Base-by-base conservation (phyloP, 805 yeast species). In the Cyberlindnera americana region DNA sequence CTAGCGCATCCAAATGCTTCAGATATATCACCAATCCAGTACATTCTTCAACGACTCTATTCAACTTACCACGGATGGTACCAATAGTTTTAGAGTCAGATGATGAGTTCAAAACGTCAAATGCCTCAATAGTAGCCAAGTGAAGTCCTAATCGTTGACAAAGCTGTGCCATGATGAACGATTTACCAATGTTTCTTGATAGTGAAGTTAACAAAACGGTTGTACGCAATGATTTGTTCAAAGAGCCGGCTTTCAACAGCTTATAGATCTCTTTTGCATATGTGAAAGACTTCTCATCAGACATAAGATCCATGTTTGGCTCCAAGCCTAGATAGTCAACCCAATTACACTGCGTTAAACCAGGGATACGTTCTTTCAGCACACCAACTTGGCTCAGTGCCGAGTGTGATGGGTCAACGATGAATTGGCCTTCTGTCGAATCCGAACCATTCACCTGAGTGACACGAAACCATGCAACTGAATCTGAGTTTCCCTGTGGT, bases 401-500 rank as follows among this genome's bases (percentile, higher is more conserved):
- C 0, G 96, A 85, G 43, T 73, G 73, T 0, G 67, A 46, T 0
- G 95, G 80, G 57, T 84, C 89, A 25, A 90, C 73, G 1, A 79
- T 56, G 49, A 64, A 83, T 50, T 77, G 82, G 17, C 36, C 37
- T 21, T 47, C 37, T 5, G 46, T 47, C 3, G 52, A 50, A 4
- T 53, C 60, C 3, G 62, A 55, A 3, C 60, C 66, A 4, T 71
- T 72, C 5, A 64, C 53, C 4, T 74, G 81, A 2, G 75, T 68
- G 2, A 91, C 74, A 49, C 75, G 76, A 61, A 89, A 91, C 96
- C 96, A 91, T 0, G 89, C 95, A 15, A 90, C 73, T 0, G 77
- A 67, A 56, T 89, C 87, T 1, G 85, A 78, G 17, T 69, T 69
- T 0, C 86, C 87, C 3, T 65, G 60, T 0, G 89, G 88, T 6